Evolutionary conservation across 805 yeast genomes (phyloP).

Genomic region (Candida wancherniae): DNA sequence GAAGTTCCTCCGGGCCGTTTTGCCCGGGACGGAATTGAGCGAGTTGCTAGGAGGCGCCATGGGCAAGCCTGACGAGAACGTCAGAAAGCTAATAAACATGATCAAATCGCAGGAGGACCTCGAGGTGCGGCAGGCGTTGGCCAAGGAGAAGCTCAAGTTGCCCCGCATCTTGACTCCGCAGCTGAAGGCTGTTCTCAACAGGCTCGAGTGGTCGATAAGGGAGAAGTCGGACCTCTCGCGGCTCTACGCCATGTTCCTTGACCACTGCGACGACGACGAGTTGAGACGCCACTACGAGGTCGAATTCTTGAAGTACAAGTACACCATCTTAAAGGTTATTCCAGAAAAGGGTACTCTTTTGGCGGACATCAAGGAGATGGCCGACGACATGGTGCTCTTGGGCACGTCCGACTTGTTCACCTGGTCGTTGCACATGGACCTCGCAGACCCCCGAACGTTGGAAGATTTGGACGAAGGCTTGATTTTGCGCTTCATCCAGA

Average conservation of each 20-base stretch:
- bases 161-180: conserved; percentile 41
- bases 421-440: conserved; percentile 72
- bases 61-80: conserved; percentile 43
- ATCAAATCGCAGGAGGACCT: conserved; percentile 37
- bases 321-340: conserved; percentile 47
- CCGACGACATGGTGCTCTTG: conserved; percentile 69
- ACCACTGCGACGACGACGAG: conserved; percentile 55
- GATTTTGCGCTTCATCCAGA: conserved; percentile 47
- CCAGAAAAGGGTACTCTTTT: conserved; percentile 45
- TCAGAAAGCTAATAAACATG: conserved; percentile 40
- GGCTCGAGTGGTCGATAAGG: conserved; percentile 44
- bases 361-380: conserved; percentile 47
- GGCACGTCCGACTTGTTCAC: conserved; percentile 56
- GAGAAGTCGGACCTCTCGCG: conserved; percentile 46
- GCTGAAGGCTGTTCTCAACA: conserved; percentile 35
- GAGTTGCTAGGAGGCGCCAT: conserved; percentile 44
- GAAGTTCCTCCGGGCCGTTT: conserved; percentile 43
- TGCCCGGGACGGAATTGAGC: conserved; percentile 55
- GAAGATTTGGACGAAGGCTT: conserved; percentile 43
- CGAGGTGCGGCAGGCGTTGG: conserved; percentile 34
- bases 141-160: conserved; percentile 46
- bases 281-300: conserved; percentile 57
- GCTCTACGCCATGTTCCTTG: conserved; percentile 53
- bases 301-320: conserved; percentile 51
- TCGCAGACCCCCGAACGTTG: conserved; percentile 56